Conservation (phyloP, 139 green algal species). For the Tetradesmus lagerheimii region DNA sequence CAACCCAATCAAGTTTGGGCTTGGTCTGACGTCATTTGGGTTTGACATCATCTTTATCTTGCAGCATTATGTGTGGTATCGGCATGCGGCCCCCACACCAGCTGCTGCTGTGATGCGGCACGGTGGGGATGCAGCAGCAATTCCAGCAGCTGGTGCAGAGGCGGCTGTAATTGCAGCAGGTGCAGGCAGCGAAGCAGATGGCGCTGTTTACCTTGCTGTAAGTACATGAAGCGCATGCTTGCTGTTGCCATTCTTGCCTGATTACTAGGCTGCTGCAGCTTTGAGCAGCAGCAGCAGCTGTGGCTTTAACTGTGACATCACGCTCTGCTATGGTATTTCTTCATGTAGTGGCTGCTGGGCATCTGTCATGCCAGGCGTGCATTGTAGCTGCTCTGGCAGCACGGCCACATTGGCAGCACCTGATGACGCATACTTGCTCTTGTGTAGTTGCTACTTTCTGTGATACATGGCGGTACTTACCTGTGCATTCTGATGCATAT, state of each 20-base stretch:
- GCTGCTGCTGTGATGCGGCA: slow-evolving; percentile 10
- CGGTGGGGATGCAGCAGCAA: neutral
- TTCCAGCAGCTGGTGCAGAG: neutral
- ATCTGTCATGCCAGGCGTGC: too few relatives aligned
- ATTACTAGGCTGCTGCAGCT: too few relatives aligned
- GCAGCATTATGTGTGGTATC: slow-evolving; percentile 67
- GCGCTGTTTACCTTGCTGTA: neutral
- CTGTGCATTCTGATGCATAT: too few relatives aligned
- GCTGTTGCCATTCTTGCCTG: neutral
- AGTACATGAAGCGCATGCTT: neutral
- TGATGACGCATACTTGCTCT: too few relatives aligned
- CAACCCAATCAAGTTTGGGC: slow-evolving; percentile 75
- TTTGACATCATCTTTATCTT: slow-evolving; percentile 78
- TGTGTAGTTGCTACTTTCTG: too few relatives aligned
- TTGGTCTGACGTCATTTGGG: slow-evolving; percentile 66
- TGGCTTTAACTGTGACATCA: too few relatives aligned
- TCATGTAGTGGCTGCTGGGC: too few relatives aligned
- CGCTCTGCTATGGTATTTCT: too few relatives aligned
- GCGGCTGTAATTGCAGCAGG: neutral
- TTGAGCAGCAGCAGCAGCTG: too few relatives aligned
- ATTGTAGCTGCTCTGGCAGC: too few relatives aligned
- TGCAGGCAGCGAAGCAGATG: neutral
- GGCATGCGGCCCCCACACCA: neutral
- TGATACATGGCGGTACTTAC: too few relatives aligned
- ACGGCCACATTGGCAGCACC: too few relatives aligned